Conservation (phyloP, 176 grass and related monocot genomes). For the Poa annua region DNA sequence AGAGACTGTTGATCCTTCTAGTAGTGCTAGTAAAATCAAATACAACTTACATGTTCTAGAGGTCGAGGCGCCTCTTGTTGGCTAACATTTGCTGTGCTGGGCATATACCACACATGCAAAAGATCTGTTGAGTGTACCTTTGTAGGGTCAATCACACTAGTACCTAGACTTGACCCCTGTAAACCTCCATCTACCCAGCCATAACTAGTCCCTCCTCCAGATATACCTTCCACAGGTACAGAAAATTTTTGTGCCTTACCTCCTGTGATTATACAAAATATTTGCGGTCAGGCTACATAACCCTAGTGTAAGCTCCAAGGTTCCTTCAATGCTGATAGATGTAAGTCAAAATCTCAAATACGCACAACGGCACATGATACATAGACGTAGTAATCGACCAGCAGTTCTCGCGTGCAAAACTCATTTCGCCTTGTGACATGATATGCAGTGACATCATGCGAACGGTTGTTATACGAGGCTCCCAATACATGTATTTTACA, state of each 20-base stretch:
- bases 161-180: conserved; percentile 48
- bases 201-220: conserved; percentile 97
- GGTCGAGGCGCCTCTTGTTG: conserved; percentile 86
- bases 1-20: conserved; percentile 7
- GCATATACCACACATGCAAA: conserved; percentile 97
- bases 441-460: neutral
- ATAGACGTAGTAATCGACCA: too few species aligned
- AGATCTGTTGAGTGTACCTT: conserved; percentile 75
- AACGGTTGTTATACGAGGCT: neutral
- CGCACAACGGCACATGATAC: neutral
- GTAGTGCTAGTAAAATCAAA: conserved; percentile 19
- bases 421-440: neutral
- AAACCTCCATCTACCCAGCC: conserved; percentile 79
- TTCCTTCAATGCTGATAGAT: conserved; percentile 19
- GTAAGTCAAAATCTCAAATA: neutral
- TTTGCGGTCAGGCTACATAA: conserved; percentile 21
- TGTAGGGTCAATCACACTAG: conserved; percentile 65
- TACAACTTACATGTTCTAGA: conserved; percentile 76
- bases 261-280: conserved; percentile 42
- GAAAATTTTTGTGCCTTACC: conserved; percentile 48
- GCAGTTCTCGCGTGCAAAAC: neutral
- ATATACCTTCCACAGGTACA: conserved; percentile 87
- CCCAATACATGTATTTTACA: conserved; percentile 7
- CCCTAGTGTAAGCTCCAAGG: conserved; percentile 11
- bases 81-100: conserved; percentile 88